A percentile compares a stretch with the other conserved stretches of the same genome.
phyloP scores from a whole-genome alignment of 139 green algal genomes.

The Coelastrella sp. region DNA sequence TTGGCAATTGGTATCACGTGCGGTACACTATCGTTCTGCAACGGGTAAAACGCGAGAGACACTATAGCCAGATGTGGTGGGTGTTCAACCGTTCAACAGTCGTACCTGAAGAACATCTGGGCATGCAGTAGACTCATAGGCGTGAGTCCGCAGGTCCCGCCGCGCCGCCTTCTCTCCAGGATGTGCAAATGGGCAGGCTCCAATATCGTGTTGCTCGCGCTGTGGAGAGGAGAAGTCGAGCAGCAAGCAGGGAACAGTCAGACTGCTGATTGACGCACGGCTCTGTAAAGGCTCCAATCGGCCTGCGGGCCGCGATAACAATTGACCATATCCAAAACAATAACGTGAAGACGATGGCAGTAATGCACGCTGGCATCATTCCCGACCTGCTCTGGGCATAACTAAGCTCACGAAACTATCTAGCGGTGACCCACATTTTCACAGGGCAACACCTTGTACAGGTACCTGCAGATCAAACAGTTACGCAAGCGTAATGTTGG shows the following conservation, averaged over 20 bases:
- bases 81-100: not conserved
- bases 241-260: no score
- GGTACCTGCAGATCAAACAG: not conserved
- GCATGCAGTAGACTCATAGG: not conserved
- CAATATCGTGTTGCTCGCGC: not conserved
- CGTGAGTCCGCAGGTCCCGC: not conserved
- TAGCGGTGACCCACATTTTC: not conserved
- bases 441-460: slow-evolving; percentile 16
- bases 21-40: no score
- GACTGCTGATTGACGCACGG: no score
- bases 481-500: no score
- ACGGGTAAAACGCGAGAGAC: not conserved
- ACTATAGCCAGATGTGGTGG: not conserved
- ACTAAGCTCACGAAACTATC: not conserved
- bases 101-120: slow-evolving; percentile 13
- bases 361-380: no score
- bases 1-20: no score
- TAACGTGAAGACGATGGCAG: no score
- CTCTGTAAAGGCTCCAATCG: no score
- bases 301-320: no score
- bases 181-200: not conserved
- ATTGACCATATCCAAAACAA: no score
- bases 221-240: not conserved
- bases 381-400: no score
- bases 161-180: slow-evolving; percentile 3